These are phyloP conservation scores for Prunus yedoensis DNA, from an alignment of 331 rosid species.

Conservation along the genomic window DNA sequence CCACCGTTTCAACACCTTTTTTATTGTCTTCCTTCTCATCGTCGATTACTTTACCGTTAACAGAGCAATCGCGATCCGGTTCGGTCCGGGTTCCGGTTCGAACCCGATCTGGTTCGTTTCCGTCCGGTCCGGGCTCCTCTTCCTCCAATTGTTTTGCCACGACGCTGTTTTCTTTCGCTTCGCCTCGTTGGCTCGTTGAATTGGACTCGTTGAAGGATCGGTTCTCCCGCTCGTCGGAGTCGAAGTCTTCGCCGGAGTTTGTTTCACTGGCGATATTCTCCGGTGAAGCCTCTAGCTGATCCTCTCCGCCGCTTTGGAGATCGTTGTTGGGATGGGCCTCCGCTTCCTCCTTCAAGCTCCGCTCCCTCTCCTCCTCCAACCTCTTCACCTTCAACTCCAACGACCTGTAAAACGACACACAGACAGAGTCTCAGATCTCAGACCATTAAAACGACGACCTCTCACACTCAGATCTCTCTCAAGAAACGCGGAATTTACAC, in stretches of 20 bases:
- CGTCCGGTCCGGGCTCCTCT: conserved; percentile 19
- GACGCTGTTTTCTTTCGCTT: conserved; percentile 29
- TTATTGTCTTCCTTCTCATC: conserved; percentile 1
- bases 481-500: conserved; percentile 30
- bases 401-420: conserved; percentile 39
- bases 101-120: conserved; percentile 28
- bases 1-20: not conserved
- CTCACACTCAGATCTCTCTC: conserved; percentile 36
- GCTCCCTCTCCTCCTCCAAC: conserved; percentile 47
- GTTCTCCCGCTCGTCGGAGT: conserved; percentile 41
- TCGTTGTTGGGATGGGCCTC: conserved; percentile 10
- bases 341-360: conserved; percentile 16
- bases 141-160: conserved; percentile 1
- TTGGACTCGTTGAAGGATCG: conserved; percentile 61
- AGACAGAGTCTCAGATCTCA: conserved; percentile 43
- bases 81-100: conserved; percentile 14
- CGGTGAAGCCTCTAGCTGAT: not conserved
- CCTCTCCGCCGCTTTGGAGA: conserved; percentile 21
- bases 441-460: conserved; percentile 11
- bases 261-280: conserved; percentile 20
- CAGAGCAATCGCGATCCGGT: conserved; percentile 17
- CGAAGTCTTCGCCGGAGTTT: conserved; percentile 18
- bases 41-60: conserved; percentile 18
- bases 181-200: conserved; percentile 46
- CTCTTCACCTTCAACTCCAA: conserved; percentile 53